Evolutionary conservation across 2,329 filamentous ascomycete species (phyloP), one percentile per base, ranked within the genome.

Genomic region (Canariomyces notabilis): DNA sequence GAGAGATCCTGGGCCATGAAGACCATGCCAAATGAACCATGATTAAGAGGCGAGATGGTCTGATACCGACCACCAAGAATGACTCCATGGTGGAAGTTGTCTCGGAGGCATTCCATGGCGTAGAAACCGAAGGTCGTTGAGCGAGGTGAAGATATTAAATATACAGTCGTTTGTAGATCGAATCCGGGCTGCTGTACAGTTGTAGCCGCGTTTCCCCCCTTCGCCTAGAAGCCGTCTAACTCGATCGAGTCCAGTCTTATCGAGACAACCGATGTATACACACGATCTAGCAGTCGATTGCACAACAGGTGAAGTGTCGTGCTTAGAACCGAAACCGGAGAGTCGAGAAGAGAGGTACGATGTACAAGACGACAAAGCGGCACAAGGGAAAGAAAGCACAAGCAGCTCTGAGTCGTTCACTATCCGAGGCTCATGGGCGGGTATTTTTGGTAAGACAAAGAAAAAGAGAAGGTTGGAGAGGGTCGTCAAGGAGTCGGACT

Each of bases 1-100:
- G 75, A 65, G 55, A 83, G 74, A 66, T 98, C 89, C 65, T 78
- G 85, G 50, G 91, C 93, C 70, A 89, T 83, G 70, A 96, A 96
- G 60, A 98, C 93, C 88, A 97, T 94, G 64, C 93, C 93, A 64
- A 97, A 98, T 46, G 93, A 97, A 59, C 93, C 93, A 77, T 96
- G 89, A 66, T 98, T 98, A 72, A 98, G 85, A 48, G 93, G 90
- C 57, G 90, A 87, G 62, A 96, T 77, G 46, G 90, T 95, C 70
- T 87, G 77, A 68, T 93, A 98, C 57, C 93, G 90, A 67, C 88
- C 89, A 65, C 87, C 83, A 64, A 95, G 82, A 64, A 95, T 71
- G 68, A 86, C 80, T 67, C 86, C 88, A 68, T 82, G 75, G 63
- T 82, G 74, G 71, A 95, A 93, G 63, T 82, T 78, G 70, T 89